phyloP scores from a whole-genome alignment of 306 rosid species.

The Clitoria ternatea region DNA sequence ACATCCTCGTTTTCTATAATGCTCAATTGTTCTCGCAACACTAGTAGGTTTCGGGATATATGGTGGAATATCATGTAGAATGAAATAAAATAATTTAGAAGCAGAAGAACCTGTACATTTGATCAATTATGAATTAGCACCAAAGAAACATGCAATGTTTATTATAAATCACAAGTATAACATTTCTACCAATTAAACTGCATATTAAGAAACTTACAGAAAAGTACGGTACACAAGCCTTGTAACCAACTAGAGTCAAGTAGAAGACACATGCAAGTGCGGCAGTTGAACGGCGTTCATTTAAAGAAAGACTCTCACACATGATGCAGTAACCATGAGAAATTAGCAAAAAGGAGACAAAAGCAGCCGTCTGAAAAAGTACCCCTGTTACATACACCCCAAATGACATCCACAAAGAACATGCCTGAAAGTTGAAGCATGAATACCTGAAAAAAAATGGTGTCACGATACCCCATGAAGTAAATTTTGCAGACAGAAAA shows the following conservation, averaged over 20 bases:
- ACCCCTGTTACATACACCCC: constrained; percentile 95
- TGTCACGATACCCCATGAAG: constrained; percentile 14
- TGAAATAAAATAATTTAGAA: constrained; percentile 67
- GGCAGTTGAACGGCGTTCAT: constrained; percentile 88
- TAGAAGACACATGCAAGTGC: constrained; percentile 85
- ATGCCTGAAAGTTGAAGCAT: constrained; percentile 71
- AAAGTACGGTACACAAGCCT: constrained; percentile 89
- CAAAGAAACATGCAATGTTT: constrained; percentile 7
- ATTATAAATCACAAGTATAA: neutral
- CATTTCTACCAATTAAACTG: neutral
- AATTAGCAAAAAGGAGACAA: constrained; percentile 84
- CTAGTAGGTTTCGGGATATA: constrained; percentile 72
- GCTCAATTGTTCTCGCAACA: constrained; percentile 69
- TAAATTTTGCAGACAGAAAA: neutral
- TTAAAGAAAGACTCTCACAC: constrained; percentile 82
- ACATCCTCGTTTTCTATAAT: constrained; percentile 70
- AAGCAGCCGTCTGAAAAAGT: constrained; percentile 89
- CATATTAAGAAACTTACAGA: constrained; percentile 50
- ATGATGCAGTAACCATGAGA: constrained; percentile 96
- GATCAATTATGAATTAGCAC: constrained; percentile 25
- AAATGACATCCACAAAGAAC: constrained; percentile 99
- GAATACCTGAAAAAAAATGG: constrained; percentile 78
- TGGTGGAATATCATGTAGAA: constrained; percentile 87
- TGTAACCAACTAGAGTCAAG: constrained; percentile 91
- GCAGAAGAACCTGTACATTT: constrained; percentile 69